Percentiles rank a stretch among this genome's conserved stretches.
Evolutionary conservation across 2,329 filamentous ascomycete species (phyloP).

Genomic region (Apiospora saccharicola): DNA sequence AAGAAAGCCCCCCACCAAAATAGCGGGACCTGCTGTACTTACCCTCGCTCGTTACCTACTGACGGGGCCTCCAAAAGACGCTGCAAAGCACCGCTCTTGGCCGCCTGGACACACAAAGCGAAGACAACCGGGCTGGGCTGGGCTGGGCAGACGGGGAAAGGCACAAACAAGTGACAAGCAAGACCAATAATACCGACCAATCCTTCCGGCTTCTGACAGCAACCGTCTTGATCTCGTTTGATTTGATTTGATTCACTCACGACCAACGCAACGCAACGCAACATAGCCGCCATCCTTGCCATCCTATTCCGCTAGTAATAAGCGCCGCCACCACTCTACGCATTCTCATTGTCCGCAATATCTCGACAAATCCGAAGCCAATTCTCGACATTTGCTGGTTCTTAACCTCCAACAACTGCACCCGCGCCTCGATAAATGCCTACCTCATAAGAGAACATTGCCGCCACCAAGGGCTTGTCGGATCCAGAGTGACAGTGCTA

Average conservation of each 20-base stretch:
- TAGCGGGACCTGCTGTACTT: slow-evolving; percentile 8
- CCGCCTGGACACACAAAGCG: background rate
- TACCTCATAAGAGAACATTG: background rate
- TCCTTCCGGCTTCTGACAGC: background rate
- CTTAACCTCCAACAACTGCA: background rate
- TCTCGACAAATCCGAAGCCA: slow-evolving; percentile 12
- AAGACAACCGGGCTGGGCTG: background rate
- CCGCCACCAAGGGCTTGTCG: slow-evolving; percentile 9
- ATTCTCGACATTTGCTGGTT: slow-evolving; percentile 5
- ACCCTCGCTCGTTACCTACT: background rate
- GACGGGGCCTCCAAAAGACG: slow-evolving; percentile 9
- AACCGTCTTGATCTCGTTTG: slow-evolving; percentile 5
- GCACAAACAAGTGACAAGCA: slow-evolving; percentile 21
- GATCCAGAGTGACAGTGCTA: slow-evolving; percentile 14
- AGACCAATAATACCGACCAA: slow-evolving; percentile 20
- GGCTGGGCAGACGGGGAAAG: slow-evolving; percentile 12
- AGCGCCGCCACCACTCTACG: slow-evolving; percentile 18
- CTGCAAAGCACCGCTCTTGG: slow-evolving; percentile 2
- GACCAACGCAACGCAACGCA: slow-evolving; percentile 25
- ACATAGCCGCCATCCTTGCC: slow-evolving; percentile 11
- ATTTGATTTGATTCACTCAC: slow-evolving; percentile 2
- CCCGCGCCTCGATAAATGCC: slow-evolving; percentile 6
- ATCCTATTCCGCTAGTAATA: slow-evolving; percentile 2
- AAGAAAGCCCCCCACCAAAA: slow-evolving; percentile 15
- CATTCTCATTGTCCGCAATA: slow-evolving; percentile 6